Conservation (phyloP, 1,284 basidiomycete species). For the Pseudozyma pruni region DNA sequence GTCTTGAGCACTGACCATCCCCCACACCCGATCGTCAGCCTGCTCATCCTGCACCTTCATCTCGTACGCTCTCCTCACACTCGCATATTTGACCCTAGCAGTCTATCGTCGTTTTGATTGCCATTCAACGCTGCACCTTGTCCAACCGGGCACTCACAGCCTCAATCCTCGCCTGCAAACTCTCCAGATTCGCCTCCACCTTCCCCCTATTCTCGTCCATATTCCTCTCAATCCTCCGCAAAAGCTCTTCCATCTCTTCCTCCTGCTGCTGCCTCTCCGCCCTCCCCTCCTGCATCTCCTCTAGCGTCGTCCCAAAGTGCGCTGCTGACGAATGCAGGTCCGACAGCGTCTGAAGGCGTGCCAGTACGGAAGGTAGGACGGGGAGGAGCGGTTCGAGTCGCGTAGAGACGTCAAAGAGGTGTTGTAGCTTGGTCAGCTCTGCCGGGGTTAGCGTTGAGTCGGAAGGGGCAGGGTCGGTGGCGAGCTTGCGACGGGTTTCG, state of each 20-base stretch:
- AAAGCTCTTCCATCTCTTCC: conserved; percentile 76
- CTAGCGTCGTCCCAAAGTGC: conserved; percentile 74
- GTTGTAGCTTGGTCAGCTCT: conserved; percentile 37
- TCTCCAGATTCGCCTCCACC: conserved; percentile 69
- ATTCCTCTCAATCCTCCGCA: conserved; percentile 71
- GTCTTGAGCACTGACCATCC: no score
- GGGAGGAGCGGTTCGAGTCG: conserved; percentile 87
- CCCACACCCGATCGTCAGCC: no score
- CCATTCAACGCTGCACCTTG: conserved; percentile 15
- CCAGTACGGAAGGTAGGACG: conserved; percentile 89
- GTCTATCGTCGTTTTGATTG: no score
- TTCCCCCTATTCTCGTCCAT: conserved; percentile 75
- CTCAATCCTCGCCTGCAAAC: conserved; percentile 78
- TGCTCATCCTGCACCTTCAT: no score
- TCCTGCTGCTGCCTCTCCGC: conserved; percentile 75
- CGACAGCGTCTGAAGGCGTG: conserved; percentile 83
- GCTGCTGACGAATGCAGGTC: conserved; percentile 83
- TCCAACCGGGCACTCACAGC: conserved; percentile 78
- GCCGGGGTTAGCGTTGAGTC: conserved; percentile 28
- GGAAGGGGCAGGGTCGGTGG: background rate
- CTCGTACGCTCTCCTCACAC: no score
- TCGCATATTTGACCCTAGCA: no score
- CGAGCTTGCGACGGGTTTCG: conserved; percentile 70
- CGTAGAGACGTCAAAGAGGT: conserved; percentile 78
- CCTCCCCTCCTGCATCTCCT: conserved; percentile 79